Evolutionary conservation across 2,329 filamentous ascomycete species (phyloP).

Genomic region (Botrytis galanthina): DNA sequence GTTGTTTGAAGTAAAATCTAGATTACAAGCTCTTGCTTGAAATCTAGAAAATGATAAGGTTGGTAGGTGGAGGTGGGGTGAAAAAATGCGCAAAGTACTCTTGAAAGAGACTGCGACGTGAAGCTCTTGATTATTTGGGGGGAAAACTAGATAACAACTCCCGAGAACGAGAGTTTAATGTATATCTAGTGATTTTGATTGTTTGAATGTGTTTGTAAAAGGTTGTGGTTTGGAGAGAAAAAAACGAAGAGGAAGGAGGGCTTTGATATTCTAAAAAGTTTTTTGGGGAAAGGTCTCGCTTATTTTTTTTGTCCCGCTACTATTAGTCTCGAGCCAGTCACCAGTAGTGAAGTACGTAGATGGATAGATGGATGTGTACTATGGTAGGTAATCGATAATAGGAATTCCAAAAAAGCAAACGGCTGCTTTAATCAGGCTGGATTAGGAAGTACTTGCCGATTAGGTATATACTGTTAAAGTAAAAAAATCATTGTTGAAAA

Average conservation of each 20-base stretch:
- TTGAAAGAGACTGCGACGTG: conserved; percentile 36
- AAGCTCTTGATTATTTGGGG: conserved; percentile 30
- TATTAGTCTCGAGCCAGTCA: background rate
- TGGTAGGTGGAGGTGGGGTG: conserved; percentile 32
- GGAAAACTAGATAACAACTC: conserved; percentile 51
- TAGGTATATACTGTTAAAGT: background rate
- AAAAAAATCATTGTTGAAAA: background rate
- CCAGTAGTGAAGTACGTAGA: background rate
- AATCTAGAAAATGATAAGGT: conserved; percentile 56
- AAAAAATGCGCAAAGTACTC: conserved; percentile 37
- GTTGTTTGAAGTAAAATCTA: conserved; percentile 53
- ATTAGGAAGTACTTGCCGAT: background rate
- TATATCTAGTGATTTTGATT: conserved; percentile 35
- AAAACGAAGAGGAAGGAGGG: background rate
- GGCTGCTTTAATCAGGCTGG: background rate
- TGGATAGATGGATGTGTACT: too few relatives aligned
- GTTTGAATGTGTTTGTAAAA: conserved; percentile 20
- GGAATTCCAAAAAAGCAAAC: background rate
- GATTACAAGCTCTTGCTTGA: conserved; percentile 75
- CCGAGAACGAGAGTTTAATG: conserved; percentile 42
- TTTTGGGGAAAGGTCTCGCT: conserved; percentile 13
- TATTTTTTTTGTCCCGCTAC: conserved; percentile 10
- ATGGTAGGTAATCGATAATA: background rate
- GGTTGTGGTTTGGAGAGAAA: conserved; percentile 1
- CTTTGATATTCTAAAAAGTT: conserved; percentile 13